Percentiles rank a stretch among this genome's conserved stretches.
phyloP scores from a whole-genome alignment of 306 rosid genomes.

The Acacia melanoxylon region DNA sequence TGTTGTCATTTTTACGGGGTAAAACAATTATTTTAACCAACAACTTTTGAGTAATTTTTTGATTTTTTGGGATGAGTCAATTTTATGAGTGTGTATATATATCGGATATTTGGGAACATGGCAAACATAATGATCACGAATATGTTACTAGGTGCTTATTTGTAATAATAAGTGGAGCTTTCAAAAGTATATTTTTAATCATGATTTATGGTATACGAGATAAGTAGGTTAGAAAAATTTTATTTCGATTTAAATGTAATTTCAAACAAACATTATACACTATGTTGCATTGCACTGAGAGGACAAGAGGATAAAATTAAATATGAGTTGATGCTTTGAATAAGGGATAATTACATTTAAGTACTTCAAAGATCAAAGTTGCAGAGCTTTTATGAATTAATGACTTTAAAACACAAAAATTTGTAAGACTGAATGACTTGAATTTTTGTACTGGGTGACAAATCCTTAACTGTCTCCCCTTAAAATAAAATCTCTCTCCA shows the following conservation, averaged over 20 bases:
- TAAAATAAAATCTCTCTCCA: no score
- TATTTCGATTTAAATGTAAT: no score
- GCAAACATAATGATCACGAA: neutral
- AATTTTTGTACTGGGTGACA: neutral
- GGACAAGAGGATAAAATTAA: neutral
- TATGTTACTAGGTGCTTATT: neutral
- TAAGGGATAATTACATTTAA: neutral
- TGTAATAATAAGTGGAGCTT: no score
- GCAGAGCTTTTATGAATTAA: neutral
- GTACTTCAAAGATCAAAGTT: neutral
- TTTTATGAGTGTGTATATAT: no score
- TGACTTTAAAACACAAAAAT: neutral
- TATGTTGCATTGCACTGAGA: neutral
- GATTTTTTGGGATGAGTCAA: no score
- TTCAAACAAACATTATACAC: no score
- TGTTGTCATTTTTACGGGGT: no score
- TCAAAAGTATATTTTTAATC: no score
- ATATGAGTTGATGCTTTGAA: neutral
- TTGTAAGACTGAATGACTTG: neutral
- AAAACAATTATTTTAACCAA: no score
- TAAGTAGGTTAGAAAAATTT: no score
- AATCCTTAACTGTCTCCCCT: neutral
- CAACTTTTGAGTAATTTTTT: no score
- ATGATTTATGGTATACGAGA: no score
- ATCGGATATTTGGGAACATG: neutral